Conservation (phyloP, 2,329 filamentous ascomycete species). For the Metarhizium guizhouense region DNA sequence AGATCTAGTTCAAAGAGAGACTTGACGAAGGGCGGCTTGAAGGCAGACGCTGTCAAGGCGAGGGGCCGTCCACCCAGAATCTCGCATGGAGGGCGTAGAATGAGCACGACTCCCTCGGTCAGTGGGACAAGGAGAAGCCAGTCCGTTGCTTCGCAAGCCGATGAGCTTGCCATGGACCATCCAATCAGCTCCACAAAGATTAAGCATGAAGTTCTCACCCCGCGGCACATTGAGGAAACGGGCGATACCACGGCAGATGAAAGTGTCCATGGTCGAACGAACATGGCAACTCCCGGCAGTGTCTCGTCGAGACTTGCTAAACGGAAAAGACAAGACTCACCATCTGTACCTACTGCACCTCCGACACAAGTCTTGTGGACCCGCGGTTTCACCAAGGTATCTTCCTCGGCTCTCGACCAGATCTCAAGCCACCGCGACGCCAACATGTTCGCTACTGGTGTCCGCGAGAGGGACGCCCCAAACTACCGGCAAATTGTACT, state of each 20-base stretch:
- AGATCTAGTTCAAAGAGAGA: slow-evolving; percentile 23
- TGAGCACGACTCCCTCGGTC: slow-evolving; percentile 26
- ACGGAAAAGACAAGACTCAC: slow-evolving; percentile 48
- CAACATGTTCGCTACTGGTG: slow-evolving; percentile 68
- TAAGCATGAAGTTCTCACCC: slow-evolving; percentile 52
- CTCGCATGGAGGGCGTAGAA: slow-evolving; percentile 24
- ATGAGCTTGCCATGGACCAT: slow-evolving; percentile 38
- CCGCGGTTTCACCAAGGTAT: slow-evolving; percentile 65
- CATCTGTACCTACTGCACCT: slow-evolving; percentile 39
- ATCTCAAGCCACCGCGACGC: slow-evolving; percentile 69
- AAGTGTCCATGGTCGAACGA: slow-evolving; percentile 31
- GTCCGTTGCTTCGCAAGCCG: slow-evolving; percentile 36
- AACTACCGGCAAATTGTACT: slow-evolving; percentile 67
- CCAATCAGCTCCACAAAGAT: slow-evolving; percentile 33
- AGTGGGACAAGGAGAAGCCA: slow-evolving; percentile 31
- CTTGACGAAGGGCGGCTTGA: slow-evolving; percentile 14
- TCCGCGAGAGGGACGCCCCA: slow-evolving; percentile 67
- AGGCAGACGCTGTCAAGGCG: slow-evolving; percentile 18
- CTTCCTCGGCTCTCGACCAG: slow-evolving; percentile 63
- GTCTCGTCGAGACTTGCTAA: slow-evolving; percentile 35
- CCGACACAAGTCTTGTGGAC: slow-evolving; percentile 66
- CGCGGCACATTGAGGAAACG: slow-evolving; percentile 42
- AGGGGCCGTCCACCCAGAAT: slow-evolving; percentile 28
- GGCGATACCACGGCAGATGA: slow-evolving; percentile 50
- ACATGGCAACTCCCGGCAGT: slow-evolving; percentile 27